Base-by-base conservation (phyloP, 1,139 yeast genomes). In the Sugiyamaella xylanicola region DNA sequence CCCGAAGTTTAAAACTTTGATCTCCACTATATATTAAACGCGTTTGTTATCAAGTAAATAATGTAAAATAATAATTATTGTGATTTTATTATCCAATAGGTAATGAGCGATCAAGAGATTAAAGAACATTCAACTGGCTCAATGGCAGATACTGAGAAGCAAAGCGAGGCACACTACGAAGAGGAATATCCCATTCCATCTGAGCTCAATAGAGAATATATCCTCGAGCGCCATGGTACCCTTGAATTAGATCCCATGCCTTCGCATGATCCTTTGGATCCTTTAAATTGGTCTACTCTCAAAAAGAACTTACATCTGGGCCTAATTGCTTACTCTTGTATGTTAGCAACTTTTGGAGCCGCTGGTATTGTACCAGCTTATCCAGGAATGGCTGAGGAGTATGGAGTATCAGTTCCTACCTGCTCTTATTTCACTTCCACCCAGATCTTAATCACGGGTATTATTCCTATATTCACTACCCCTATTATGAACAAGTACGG, bases 231-330 rank as follows among this genome's bases (percentile, higher is more conserved):
- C 5, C 63, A 61, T 55, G 63, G 63, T 9, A 60, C 62, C 2
- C 51, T 61, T n/a, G 60, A 59, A n/a, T 47, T 61, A 19, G 60
- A 58, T n/a, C 63, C 63, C 11, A 43, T 61, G 48, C 63, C 63
- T 1, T 48, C 61, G 5, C 47, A 50, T 21, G 54, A 53, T 51
- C 55, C 54, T 1, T 40, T 42, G 13, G 63, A 61, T 52, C 63
- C 63, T 13, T 45, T 59, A n/a, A 61, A 61, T 36, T 61, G 64
- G 64, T 49, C 59, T 2, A 29, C 27, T 3, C 15, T 46, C 32
- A 61, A 61, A 57, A 61, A 61, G 37, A 47, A 53, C 32, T 39
- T 48, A 22, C 46, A 48, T 41, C 48, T 61, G 42, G 45, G 47
- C 8, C 35, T 61, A 13, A 56, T 61, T 8, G 57, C 63, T 4